Evolutionary conservation across 345 rosid genomes (phyloP).

Genomic region (Eucalyptus curtisii): DNA sequence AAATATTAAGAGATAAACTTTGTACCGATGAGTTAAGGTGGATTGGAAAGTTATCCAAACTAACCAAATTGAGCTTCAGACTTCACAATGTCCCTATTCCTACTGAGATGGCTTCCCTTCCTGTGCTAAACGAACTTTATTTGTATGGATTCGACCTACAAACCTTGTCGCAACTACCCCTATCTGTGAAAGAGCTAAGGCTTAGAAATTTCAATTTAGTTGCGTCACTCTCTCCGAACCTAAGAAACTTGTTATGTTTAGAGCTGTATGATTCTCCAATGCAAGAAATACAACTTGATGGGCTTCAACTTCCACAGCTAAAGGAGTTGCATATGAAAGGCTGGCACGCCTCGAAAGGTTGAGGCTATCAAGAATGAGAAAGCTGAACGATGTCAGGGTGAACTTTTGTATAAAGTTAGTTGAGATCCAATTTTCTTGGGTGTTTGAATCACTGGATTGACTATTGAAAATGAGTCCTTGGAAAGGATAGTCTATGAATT

Average conservation of each 20-base stretch:
- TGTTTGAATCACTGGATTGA: not conserved
- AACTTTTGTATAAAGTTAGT: fast-evolving
- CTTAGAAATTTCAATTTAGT: fast-evolving
- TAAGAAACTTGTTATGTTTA: not conserved
- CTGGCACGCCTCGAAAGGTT: fast-evolving
- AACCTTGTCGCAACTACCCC: fast-evolving
- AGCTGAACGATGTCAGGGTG: fast-evolving
- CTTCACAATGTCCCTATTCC: fast-evolving
- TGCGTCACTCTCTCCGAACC: fast-evolving
- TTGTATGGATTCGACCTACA: fast-evolving
- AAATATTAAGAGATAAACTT: fast-evolving
- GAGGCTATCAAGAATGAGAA: not conserved
- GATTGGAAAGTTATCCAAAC: not conserved
- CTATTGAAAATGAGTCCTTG: fast-evolving
- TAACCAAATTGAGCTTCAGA: fast-evolving
- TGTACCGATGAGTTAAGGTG: fast-evolving
- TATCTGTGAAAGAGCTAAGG: fast-evolving
- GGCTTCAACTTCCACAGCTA: not conserved
- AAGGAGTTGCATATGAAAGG: fast-evolving
- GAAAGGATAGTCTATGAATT: not conserved
- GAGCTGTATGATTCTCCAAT: fast-evolving
- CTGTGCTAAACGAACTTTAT: fast-evolving
- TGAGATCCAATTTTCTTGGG: not conserved
- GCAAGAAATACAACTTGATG: not conserved
- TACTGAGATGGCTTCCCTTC: not conserved